phyloP scores from a whole-genome alignment of 2,329 filamentous ascomycete species.

The Sporothrix phasma region DNA sequence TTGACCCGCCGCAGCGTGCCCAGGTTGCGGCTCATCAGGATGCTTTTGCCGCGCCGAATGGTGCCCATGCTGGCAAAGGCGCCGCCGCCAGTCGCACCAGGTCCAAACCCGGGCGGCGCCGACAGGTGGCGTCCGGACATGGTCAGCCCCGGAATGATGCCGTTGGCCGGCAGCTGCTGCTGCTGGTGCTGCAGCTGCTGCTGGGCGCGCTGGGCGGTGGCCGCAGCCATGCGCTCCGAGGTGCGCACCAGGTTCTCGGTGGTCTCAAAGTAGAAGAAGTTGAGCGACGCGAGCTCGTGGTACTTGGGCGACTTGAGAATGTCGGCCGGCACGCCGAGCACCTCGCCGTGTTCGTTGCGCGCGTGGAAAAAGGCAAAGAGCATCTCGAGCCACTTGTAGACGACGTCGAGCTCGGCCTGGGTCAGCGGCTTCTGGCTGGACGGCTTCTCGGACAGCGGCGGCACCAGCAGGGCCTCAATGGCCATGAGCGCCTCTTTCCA shows the following conservation, averaged over 20 bases:
- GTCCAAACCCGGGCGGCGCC: constrained; percentile 39
- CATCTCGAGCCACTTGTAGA: constrained; percentile 87
- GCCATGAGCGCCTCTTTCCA: constrained; percentile 97
- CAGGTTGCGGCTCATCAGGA: constrained; percentile 89
- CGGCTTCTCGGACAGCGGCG: constrained; percentile 88
- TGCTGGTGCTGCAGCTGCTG: constrained; percentile 57
- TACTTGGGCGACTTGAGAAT: constrained; percentile 96
- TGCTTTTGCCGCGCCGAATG: constrained; percentile 60
- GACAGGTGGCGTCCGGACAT: constrained; percentile 37
- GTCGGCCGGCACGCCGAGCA: constrained; percentile 79
- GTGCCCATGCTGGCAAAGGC: constrained; percentile 58
- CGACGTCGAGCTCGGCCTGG: constrained; percentile 83
- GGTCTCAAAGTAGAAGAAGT: constrained; percentile 97
- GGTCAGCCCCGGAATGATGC: constrained; percentile 37
- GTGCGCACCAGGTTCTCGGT: constrained; percentile 86
- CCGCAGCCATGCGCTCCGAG: constrained; percentile 91
- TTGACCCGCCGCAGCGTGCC: constrained; percentile 95
- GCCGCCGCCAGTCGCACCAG: constrained; percentile 33
- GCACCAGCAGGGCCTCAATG: constrained; percentile 81
- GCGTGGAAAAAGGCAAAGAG: constrained; percentile 94
- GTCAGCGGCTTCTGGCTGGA: constrained; percentile 75
- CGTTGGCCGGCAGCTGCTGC: constrained; percentile 36
- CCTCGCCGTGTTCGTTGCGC: constrained; percentile 70
- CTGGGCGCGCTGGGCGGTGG: constrained; percentile 66
- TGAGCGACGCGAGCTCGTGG: constrained; percentile 89